Conservation (phyloP, 2,329 filamentous ascomycete species). For the Drechslerella coelobrocha region DNA sequence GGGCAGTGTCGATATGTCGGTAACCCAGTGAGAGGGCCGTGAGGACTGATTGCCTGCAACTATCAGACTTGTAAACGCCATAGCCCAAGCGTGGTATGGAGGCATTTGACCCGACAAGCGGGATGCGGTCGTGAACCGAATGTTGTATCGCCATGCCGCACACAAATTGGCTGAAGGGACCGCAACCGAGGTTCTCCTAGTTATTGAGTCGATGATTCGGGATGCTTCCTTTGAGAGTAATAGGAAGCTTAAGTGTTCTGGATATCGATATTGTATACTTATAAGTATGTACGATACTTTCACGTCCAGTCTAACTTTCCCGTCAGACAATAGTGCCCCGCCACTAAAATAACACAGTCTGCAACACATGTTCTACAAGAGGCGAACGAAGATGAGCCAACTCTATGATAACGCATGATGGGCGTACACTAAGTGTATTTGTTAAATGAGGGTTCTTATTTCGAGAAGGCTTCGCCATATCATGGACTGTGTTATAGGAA, state of each 20-base stretch:
- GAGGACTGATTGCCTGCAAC: constrained; percentile 67
- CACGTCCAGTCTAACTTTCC: not conserved
- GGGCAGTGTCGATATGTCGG: constrained; percentile 71
- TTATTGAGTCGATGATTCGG: not conserved
- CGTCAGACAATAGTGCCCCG: not conserved
- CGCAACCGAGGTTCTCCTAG: not conserved
- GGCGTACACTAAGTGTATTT: not conserved
- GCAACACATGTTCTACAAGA: too few species aligned
- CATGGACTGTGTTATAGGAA: too few species aligned
- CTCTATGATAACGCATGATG: not conserved
- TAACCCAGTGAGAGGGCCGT: constrained; percentile 67
- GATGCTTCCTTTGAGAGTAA: too few species aligned
- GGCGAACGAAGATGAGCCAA: not conserved
- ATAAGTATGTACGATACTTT: not conserved
- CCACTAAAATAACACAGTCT: constrained; percentile 23
- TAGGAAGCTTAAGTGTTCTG: too few species aligned
- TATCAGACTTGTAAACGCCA: constrained; percentile 71
- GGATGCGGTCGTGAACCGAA: constrained; percentile 26
- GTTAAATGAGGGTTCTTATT: too few species aligned
- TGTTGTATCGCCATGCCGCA: constrained; percentile 9
- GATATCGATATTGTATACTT: too few species aligned
- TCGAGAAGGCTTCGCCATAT: too few species aligned
- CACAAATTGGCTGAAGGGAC: not conserved
- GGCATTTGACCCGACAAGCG: constrained; percentile 32
- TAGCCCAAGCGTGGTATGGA: constrained; percentile 72